A percentile compares a stretch with the other conserved stretches of the same genome.
phyloP scores from a whole-genome alignment of 768 basidiomycete species.

The Chalciporus chontae region DNA sequence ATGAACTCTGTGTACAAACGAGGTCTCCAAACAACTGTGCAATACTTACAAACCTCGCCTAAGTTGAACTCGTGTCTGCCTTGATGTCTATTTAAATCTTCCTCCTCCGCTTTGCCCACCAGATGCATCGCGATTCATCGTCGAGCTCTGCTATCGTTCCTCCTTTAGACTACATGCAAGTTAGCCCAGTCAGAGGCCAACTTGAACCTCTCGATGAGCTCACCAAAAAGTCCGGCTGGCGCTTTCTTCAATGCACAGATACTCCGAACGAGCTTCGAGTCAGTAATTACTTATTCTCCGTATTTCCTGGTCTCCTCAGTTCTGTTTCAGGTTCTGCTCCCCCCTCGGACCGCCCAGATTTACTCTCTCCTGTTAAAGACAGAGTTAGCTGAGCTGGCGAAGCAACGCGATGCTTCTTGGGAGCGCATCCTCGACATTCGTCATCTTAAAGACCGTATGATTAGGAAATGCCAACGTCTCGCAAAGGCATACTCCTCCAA shows the following conservation, averaged over 20 bases:
- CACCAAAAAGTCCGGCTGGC: constrained; percentile 55
- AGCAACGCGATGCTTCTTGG: constrained; percentile 56
- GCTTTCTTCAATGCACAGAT: constrained; percentile 74
- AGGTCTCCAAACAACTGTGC: constrained; percentile 18
- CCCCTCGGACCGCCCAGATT: constrained; percentile 61
- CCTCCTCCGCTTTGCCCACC: constrained; percentile 5
- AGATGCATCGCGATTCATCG: constrained; percentile 25
- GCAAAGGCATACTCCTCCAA: constrained; percentile 43
- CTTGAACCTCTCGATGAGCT: constrained; percentile 59
- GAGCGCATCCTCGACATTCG: constrained; percentile 70
- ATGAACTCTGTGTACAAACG: constrained; percentile 24
- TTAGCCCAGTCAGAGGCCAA: constrained; percentile 71
- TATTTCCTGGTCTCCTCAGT: constrained; percentile 3
- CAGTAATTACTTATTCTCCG: constrained; percentile 4
- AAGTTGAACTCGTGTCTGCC: constrained; percentile 14
- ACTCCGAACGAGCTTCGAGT: constrained; percentile 76
- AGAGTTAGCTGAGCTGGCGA: constrained; percentile 58
- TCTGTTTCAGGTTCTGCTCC: constrained; percentile 56
- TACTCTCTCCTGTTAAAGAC: constrained; percentile 64
- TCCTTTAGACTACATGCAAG: constrained; percentile 52
- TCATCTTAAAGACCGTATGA: constrained; percentile 78
- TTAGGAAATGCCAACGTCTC: constrained; percentile 71
- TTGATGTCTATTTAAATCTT: constrained; percentile 5
- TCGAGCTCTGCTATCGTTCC: constrained; percentile 21
- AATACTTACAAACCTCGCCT: constrained; percentile 9